Conservation (phyloP, 352 stramenopile genomes). For the Globisporangium carolinianum region DNA sequence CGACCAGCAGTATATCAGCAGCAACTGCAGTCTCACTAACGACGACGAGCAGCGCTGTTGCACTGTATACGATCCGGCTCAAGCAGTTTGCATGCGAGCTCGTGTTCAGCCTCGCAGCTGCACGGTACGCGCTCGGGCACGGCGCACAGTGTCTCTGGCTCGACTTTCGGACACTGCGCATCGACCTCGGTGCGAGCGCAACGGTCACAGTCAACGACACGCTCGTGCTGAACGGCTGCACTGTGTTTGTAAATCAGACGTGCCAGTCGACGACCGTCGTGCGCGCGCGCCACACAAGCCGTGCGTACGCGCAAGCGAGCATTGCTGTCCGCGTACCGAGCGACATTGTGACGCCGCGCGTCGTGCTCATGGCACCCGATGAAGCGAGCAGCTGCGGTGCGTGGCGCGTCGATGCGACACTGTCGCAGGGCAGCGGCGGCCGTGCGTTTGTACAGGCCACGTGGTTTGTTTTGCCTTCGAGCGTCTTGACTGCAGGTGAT, state of each 20-base stretch:
- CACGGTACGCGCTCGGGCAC: conserved; percentile 31
- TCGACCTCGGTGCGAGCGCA: conserved; percentile 34
- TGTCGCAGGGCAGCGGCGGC: conserved; percentile 46
- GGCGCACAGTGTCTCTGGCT: conserved; percentile 44
- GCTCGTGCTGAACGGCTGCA: conserved; percentile 49
- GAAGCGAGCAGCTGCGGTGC: conserved; percentile 53
- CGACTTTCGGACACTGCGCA: conserved; percentile 38
- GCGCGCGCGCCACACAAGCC: conserved; percentile 39
- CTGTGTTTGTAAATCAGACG: conserved; percentile 30
- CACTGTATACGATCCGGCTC: conserved; percentile 23
- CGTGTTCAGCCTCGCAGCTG: conserved; percentile 31
- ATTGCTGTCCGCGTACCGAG: conserved; percentile 23
- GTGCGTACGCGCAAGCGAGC: conserved; percentile 46
- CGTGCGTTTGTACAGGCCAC: conserved; percentile 28
- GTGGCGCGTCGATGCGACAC: conserved; percentile 39
- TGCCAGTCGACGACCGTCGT: conserved; percentile 43
- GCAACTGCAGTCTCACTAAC: not conserved
- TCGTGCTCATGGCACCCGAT: conserved; percentile 42
- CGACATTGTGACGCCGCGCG: conserved; percentile 27
- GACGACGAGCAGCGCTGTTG: not conserved
- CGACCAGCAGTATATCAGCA: not conserved
- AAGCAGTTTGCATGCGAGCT: conserved; percentile 43
- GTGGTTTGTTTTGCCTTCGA: conserved; percentile 40
- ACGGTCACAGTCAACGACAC: conserved; percentile 35
- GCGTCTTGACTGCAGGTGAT: conserved; percentile 7